Conservation (phyloP, 2,329 filamentous ascomycete species). For the Hypoxylon sp. region DNA sequence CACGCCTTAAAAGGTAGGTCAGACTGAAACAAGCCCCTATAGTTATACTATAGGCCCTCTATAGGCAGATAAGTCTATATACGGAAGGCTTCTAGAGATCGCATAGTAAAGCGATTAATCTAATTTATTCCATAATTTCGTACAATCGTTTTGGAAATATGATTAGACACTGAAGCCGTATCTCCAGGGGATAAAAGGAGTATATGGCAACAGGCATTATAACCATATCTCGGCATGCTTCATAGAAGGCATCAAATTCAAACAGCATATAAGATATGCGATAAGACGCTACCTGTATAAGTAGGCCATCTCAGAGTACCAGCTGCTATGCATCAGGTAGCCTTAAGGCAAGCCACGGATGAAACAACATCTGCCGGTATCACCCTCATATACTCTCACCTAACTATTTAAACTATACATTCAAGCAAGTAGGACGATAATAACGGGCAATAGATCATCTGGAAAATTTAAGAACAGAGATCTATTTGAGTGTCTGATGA, state of each 20-base stretch:
- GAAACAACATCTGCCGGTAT: background rate
- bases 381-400: background rate
- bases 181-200: background rate
- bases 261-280: background rate
- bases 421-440: background rate
- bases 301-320: background rate
- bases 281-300: background rate
- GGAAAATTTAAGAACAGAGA: constrained; percentile 45
- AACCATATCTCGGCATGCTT: background rate
- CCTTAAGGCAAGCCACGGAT: background rate
- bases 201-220: background rate
- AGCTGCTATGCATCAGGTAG: background rate
- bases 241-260: background rate
- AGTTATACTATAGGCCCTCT: background rate
- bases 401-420: background rate
- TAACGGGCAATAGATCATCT: background rate
- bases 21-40: constrained; percentile 4
- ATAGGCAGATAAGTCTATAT: background rate
- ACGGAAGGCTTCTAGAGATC: background rate
- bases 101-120: background rate
- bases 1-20: constrained; percentile 20
- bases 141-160: background rate
- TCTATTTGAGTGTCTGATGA: constrained; percentile 50
- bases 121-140: background rate
- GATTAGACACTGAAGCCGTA: background rate